Evolutionary conservation across 2,329 filamentous ascomycete genomes (phyloP), one percentile per base, ranked within the genome.

Genomic region (Fusarium brachygibbosum): DNA sequence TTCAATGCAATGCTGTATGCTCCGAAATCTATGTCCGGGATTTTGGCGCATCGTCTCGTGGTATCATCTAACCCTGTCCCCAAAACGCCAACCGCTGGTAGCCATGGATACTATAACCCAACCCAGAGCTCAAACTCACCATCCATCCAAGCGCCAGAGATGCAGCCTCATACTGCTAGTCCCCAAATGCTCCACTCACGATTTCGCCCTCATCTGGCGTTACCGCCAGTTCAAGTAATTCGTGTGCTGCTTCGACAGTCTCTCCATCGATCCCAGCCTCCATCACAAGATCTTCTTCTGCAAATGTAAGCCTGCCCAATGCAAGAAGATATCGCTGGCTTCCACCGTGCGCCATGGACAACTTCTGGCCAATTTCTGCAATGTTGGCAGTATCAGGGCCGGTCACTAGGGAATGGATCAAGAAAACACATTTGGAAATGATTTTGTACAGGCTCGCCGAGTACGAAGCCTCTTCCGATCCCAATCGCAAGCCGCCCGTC

Each of bases 221-320:
- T 23, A 97, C 88, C 4, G 89, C 88, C 64, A 93, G 84, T 76
- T 97, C 93, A 38, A 98, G 79, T 66, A 99, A 83, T 74, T 92
- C 89, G 72, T 95, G 90, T 5, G 96, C 95, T 79, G 91, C 89
- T 68, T 95, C 92, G 2, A 91, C 88, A 1, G 93, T 93, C 68
- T 93, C 92, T 29, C 91, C 87, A 35, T 92, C 91, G 54, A 97
- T 91, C 0, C 90, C 90, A 2, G 85, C 83, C 79, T 98, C 94
- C 29, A 97, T 84, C 13, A 96, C 86, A 11, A 92, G 79, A 31
- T 93, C 91, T 65, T 97, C 93, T 50, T 90, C 88, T 8, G 89
- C 90, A 77, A 97, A 98, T 0, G 93, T 93, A n/a, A 98, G 81
- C 41, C 95, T 83, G 0, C 93, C 94, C 44, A 99, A 82, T 3